Conservation (phyloP, 2,329 filamentous ascomycete species). For the Fusarium fracticaudum region DNA sequence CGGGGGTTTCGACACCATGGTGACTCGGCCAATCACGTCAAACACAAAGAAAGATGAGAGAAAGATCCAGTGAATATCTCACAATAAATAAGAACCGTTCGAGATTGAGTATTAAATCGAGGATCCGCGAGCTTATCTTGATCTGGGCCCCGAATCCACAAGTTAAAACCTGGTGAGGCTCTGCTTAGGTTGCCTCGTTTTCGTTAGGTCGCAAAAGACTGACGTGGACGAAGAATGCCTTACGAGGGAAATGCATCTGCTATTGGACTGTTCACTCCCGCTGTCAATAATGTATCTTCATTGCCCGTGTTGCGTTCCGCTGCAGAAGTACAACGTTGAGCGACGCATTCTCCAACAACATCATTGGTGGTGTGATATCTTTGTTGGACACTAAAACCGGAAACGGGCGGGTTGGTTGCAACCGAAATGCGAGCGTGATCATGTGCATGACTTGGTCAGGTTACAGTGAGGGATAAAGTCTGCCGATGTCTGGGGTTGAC, state of each 20-base stretch:
- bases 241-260: background rate
- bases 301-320: background rate
- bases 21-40: background rate
- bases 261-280: background rate
- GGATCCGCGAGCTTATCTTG: background rate
- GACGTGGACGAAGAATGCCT: conserved; percentile 20
- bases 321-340: background rate
- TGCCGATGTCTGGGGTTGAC: background rate
- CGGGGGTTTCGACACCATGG: conserved; percentile 11
- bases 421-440: background rate
- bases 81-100: background rate
- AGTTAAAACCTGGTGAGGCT: conserved; percentile 8
- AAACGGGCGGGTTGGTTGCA: background rate
- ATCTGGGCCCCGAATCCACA: background rate
- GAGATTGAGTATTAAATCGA: background rate
- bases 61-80: background rate
- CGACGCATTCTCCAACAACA: background rate
- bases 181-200: background rate
- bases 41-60: background rate
- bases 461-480: background rate
- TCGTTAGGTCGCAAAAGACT: background rate
- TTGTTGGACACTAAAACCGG: background rate
- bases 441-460: background rate
- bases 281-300: background rate
- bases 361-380: background rate